Evolutionary conservation across 169 alveolate genomes (phyloP).

Genomic region (Toxoplasma gondii): DNA sequence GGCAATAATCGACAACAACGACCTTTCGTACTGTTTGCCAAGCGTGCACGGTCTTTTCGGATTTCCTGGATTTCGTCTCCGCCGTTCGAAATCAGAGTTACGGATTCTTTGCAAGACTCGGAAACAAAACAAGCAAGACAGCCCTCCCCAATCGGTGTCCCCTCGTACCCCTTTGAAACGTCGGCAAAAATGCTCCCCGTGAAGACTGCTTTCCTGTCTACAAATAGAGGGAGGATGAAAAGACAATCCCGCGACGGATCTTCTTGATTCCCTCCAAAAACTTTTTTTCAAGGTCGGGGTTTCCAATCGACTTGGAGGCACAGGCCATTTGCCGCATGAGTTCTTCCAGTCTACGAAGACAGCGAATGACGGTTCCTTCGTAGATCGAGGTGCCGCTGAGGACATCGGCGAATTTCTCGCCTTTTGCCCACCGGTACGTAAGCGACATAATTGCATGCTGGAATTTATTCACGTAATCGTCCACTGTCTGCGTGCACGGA

Average conservation of each 20-base stretch:
- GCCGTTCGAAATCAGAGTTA: no score
- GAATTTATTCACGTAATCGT: neutral
- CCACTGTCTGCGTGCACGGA: slow-evolving; percentile 47
- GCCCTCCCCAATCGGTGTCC: no score
- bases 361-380: slow-evolving; percentile 97
- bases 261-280: slow-evolving; percentile 91
- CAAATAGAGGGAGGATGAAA: slow-evolving; percentile 96
- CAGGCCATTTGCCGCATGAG: slow-evolving; percentile 95
- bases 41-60: no score
- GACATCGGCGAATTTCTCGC: slow-evolving; percentile 93
- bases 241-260: slow-evolving; percentile 97
- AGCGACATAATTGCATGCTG: slow-evolving; percentile 85
- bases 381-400: slow-evolving; percentile 93
- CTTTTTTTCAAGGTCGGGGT: slow-evolving; percentile 92
- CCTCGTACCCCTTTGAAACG: no score
- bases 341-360: slow-evolving; percentile 96
- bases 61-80: no score
- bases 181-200: no score
- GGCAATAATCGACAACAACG: no score
- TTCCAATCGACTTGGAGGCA: slow-evolving; percentile 96
- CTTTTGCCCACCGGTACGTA: slow-evolving; percentile 96
- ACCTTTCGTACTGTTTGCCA: no score
- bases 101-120: no score
- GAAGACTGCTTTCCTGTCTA: no score
- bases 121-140: no score